These are phyloP conservation scores for Capsicum baccatum DNA, from an alignment of 257 asterid genomes.

Conservation along the genomic window DNA sequence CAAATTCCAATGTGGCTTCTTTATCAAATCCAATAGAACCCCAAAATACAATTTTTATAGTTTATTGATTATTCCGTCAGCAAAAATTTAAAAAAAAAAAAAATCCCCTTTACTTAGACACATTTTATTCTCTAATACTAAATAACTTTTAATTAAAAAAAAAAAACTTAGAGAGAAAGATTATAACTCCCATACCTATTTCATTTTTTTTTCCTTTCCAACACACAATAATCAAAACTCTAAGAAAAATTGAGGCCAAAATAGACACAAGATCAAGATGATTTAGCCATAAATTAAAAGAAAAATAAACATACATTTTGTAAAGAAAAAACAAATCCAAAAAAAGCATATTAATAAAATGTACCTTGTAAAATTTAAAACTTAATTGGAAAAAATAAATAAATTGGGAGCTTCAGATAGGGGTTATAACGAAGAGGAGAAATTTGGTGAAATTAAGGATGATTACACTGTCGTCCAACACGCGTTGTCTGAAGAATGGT, in stretches of 20 bases:
- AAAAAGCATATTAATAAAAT: not conserved
- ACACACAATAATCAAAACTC: not conserved
- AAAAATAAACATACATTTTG: not conserved
- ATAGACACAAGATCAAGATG: not conserved
- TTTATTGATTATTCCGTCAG: too few relatives aligned
- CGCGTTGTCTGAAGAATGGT: slow-evolving; percentile 39
- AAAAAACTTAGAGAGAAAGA: not conserved
- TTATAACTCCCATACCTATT: not conserved
- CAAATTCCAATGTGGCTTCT: too few relatives aligned
- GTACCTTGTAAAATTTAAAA: not conserved
- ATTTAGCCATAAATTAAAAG: not conserved
- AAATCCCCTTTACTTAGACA: too few relatives aligned
- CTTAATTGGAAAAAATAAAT: not conserved
- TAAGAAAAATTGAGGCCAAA: not conserved
- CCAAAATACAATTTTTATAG: too few relatives aligned
- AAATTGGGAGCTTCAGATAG: not conserved
- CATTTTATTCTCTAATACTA: not conserved
- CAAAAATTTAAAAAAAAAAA: too few relatives aligned
- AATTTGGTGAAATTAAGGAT: not conserved
- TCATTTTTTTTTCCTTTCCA: not conserved
- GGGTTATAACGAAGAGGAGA: not conserved
- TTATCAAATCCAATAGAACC: too few relatives aligned
- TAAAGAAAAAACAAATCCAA: not conserved
- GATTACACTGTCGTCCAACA: slow-evolving; percentile 37
- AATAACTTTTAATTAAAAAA: not conserved